Evolutionary conservation across 345 rosid species (phyloP).

Genomic region (Corchorus olitorius): DNA sequence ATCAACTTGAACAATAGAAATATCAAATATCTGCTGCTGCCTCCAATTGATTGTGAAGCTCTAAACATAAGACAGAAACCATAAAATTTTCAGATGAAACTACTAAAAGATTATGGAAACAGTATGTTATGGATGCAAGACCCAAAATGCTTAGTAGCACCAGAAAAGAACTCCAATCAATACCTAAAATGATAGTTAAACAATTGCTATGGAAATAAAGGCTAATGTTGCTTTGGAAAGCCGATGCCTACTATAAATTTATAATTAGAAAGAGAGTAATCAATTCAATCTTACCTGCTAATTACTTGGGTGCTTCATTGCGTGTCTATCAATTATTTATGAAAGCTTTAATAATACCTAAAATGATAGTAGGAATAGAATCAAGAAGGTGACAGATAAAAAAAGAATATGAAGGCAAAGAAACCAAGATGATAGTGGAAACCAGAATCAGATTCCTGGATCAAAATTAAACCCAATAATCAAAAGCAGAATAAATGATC

Average conservation of each 20-base stretch:
- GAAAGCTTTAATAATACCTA: neutral
- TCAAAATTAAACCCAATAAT: neutral
- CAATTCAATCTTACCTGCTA: slow-evolving; percentile 5
- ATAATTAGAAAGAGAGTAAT: neutral
- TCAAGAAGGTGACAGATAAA: neutral
- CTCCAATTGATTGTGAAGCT: slow-evolving; percentile 23
- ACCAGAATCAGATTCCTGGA: slow-evolving; percentile 33
- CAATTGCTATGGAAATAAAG: no score
- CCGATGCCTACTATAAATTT: neutral
- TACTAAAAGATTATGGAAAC: neutral
- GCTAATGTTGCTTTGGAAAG: neutral
- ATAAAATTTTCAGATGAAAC: neutral
- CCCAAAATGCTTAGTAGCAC: neutral
- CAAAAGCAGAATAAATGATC: neutral
- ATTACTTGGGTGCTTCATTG: neutral
- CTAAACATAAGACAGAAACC: slow-evolving; percentile 13
- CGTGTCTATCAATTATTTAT: neutral
- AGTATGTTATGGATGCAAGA: slow-evolving; percentile 11
- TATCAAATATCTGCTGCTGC: slow-evolving; percentile 20
- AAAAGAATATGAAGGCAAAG: neutral
- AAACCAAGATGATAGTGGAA: slow-evolving; percentile 11
- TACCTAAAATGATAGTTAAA: no score
- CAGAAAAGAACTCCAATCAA: neutral
- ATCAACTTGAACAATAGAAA: slow-evolving; percentile 18
- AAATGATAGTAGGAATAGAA: neutral